phyloP scores from a whole-genome alignment of 176 grass and related monocot species.

The Aechmea fasciata region DNA sequence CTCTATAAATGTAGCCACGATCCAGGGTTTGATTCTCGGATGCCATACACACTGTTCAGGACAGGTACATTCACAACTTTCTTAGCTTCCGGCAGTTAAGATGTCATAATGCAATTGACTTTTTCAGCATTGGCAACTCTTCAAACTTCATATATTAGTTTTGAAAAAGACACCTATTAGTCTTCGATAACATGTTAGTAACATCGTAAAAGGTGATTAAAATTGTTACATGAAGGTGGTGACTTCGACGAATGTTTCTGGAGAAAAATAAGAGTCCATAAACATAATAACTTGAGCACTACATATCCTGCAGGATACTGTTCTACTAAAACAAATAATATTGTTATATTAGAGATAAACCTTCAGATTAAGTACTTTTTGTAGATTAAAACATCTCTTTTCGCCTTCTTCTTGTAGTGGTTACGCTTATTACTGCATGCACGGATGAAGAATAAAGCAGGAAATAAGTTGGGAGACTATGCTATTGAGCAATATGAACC shows the following conservation, averaged over 20 bases:
- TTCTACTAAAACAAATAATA: too few relatives aligned
- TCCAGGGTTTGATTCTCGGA: conserved; percentile 74
- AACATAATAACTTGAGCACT: too few relatives aligned
- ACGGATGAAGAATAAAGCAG: conserved; percentile 83
- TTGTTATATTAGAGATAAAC: too few relatives aligned
- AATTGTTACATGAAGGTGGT: too few relatives aligned
- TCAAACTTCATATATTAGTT: conserved; percentile 24
- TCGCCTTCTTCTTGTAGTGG: conserved; percentile 67
- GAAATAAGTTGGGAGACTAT: conserved; percentile 62
- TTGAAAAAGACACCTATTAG: background rate
- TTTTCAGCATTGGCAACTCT: conserved; percentile 29
- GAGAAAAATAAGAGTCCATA: too few relatives aligned
- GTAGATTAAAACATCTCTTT: background rate
- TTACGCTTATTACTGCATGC: conserved; percentile 75
- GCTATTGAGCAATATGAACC: conserved; percentile 79
- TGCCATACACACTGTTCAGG: conserved; percentile 73
- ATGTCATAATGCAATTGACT: conserved; percentile 11
- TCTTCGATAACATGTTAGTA: background rate
- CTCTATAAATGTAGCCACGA: conserved; percentile 57
- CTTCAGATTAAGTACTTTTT: background rate
- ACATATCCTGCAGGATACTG: too few relatives aligned
- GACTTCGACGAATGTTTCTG: too few relatives aligned
- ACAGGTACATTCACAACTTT: conserved; percentile 46
- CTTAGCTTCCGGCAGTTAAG: conserved; percentile 28
- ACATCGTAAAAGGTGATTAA: background rate